Evolutionary conservation across 345 rosid genomes (phyloP), one percentile per base, ranked within the genome.

Genomic region (Capsella bursapastoris): DNA sequence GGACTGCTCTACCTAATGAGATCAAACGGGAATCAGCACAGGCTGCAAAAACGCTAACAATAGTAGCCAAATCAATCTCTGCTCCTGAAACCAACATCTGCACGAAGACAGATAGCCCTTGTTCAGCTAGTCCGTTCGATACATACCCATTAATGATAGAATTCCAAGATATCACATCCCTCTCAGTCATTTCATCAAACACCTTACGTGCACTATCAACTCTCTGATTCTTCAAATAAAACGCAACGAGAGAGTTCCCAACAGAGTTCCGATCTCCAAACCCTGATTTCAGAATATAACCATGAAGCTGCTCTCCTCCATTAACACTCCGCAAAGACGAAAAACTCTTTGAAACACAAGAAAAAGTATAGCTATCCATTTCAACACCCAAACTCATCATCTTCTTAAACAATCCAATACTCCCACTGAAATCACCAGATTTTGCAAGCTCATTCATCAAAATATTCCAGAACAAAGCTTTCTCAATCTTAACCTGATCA

Each of bases 111-210:
- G 58, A 79, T 6, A 90, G 16, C 44, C 84, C 96, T 64, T 78
- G 34, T 44, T 80, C 79, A 32, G 77, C 72, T 22, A 82, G 61
- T 3, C 81, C 86, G 28, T 81, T 84, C 2, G 84, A 78, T 0
- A 83, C 73, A 62, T 75, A 78, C 16, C 93, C 91, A 67, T 85
- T 80, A 59, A 86, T 83, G 76, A 86, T 85, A 0, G 89, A 86
- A 48, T 90, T 90, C 96, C 96, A 88, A 1, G 91, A 83, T 13
- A 90, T 70, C 27, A 83, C 80, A 83, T 88, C 96, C 75, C 89
- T 18, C 11, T 82, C 86, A 77, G 34, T 45, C 91, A 88, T 82
- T 87, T 68, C 78, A 32, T 88, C 96, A 8, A 90, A 90, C 91
- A 90, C 51, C 62, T 86, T 79, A 38, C 73, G 81, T 66, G 91